These are phyloP conservation scores for Trichoderma arundinaceum DNA, from an alignment of 2,329 filamentous ascomycete genomes.

Conservation along the genomic window DNA sequence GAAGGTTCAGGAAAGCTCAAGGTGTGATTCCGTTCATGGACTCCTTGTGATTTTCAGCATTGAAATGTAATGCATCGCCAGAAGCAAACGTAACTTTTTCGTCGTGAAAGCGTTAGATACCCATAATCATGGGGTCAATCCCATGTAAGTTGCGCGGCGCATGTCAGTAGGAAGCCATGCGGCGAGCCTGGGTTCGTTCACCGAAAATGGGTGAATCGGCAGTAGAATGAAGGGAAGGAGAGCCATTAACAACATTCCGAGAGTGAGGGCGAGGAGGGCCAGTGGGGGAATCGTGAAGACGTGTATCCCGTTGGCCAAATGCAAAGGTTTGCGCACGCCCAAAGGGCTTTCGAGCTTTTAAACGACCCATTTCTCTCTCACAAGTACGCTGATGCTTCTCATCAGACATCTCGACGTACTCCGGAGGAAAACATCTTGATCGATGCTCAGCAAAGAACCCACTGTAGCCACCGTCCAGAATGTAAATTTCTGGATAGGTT, in stretches of 20 bases:
- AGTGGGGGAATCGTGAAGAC: slow-evolving; percentile 65
- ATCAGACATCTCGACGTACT: slow-evolving; percentile 95
- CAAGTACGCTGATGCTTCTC: slow-evolving; percentile 91
- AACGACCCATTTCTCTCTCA: slow-evolving; percentile 90
- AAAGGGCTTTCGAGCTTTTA: slow-evolving; percentile 87
- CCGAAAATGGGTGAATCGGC: slow-evolving; percentile 52
- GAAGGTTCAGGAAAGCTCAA: slow-evolving; percentile 17
- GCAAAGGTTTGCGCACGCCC: slow-evolving; percentile 92
- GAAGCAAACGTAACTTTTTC: slow-evolving; percentile 21
- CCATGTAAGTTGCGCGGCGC: neutral
- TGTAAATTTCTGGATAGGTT: slow-evolving; percentile 97
- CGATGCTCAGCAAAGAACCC: slow-evolving; percentile 84
- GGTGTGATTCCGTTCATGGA: neutral
- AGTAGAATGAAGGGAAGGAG: slow-evolving; percentile 51
- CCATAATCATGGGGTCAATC: neutral
- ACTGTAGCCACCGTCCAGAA: slow-evolving; percentile 95
- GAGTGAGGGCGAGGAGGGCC: slow-evolving; percentile 53
- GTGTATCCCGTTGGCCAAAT: slow-evolving; percentile 75
- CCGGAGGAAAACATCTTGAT: slow-evolving; percentile 85
- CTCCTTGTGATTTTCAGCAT: neutral
- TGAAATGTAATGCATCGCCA: slow-evolving; percentile 16
- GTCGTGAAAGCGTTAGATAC: slow-evolving; percentile 8
- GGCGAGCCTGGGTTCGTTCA: slow-evolving; percentile 58
- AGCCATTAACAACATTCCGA: slow-evolving; percentile 42
- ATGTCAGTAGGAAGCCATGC: slow-evolving; percentile 68